Conservation (phyloP, 768 basidiomycete species). For the Tephrocybe rancida region DNA sequence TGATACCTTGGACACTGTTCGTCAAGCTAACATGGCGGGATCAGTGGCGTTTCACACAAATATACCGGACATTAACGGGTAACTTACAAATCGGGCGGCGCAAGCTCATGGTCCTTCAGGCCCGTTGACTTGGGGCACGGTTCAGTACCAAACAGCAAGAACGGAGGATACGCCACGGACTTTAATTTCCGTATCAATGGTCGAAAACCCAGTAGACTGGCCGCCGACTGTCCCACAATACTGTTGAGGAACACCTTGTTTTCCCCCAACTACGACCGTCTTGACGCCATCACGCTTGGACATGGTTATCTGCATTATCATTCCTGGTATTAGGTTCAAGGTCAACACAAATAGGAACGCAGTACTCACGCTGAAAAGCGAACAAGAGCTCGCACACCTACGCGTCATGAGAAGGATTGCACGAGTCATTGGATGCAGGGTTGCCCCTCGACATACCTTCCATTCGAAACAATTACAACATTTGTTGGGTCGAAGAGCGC, state of each 20-base stretch:
- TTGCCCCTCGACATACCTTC: constrained; percentile 31
- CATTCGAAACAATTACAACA: constrained; percentile 58
- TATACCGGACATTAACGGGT: background rate
- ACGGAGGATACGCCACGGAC: constrained; percentile 19
- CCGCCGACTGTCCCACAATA: constrained; percentile 69
- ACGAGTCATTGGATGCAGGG: background rate
- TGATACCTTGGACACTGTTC: constrained; percentile 60
- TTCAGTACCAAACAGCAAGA: background rate
- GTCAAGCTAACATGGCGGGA: constrained; percentile 37
- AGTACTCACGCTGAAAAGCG: constrained; percentile 41
- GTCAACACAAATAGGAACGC: background rate
- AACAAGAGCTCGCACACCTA: constrained; percentile 52
- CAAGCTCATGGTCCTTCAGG: constrained; percentile 54
- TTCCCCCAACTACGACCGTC: constrained; percentile 58
- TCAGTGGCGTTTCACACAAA: constrained; percentile 3
- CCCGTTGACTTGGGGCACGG: constrained; percentile 39
- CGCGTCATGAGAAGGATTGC: background rate
- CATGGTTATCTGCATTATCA: constrained; percentile 52
- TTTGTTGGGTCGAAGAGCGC: constrained; percentile 51
- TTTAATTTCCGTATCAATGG: constrained; percentile 65
- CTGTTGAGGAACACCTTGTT: constrained; percentile 47
- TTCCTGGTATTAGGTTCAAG: background rate
- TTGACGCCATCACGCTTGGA: constrained; percentile 56
- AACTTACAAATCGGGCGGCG: constrained; percentile 61
- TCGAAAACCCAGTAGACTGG: constrained; percentile 57